phyloP scores from a whole-genome alignment of 345 rosid species.

The Euphorbia tirucalli region DNA sequence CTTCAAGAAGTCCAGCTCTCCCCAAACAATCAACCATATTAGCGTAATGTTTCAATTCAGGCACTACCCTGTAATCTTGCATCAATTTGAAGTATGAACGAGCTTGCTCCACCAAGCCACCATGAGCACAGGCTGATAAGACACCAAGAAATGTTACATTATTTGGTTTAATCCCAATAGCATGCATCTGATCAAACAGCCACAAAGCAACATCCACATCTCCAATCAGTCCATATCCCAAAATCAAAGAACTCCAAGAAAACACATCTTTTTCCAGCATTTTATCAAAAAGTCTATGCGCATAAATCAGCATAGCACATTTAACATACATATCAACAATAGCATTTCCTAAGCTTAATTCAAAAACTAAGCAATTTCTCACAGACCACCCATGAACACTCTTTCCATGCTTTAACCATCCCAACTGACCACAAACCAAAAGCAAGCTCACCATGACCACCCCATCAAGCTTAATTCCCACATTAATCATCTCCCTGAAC shows the following conservation, averaged over 20 bases:
- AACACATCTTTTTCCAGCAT: slow-evolving; percentile 52
- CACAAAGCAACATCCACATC: slow-evolving; percentile 28
- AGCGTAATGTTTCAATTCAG: slow-evolving; percentile 55
- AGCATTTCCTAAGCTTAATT: slow-evolving; percentile 57
- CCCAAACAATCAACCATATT: slow-evolving; percentile 56
- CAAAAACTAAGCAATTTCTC: slow-evolving; percentile 40
- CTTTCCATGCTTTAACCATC: slow-evolving; percentile 52
- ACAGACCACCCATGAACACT: slow-evolving; percentile 65
- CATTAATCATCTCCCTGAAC: slow-evolving; percentile 44
- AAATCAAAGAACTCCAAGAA: slow-evolving; percentile 65
- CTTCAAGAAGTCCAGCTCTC: slow-evolving; percentile 53
- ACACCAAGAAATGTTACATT: slow-evolving; percentile 64
- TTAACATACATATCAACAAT: slow-evolving; percentile 54
- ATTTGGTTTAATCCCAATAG: slow-evolving; percentile 41
- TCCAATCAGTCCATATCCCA: slow-evolving; percentile 58
- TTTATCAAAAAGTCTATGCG: slow-evolving; percentile 32
- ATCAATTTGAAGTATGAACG: slow-evolving; percentile 41
- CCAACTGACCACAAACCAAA: slow-evolving; percentile 47
- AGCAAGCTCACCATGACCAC: slow-evolving; percentile 69
- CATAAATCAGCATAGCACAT: slow-evolving; percentile 38
- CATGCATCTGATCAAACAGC: slow-evolving; percentile 46
- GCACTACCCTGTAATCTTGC: slow-evolving; percentile 34
- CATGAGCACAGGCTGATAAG: slow-evolving; percentile 63
- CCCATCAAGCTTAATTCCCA: slow-evolving; percentile 41
- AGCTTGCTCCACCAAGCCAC: slow-evolving; percentile 52